Conservation (phyloP, 202 grass and related monocot species). For the Zoysia matrella region DNA sequence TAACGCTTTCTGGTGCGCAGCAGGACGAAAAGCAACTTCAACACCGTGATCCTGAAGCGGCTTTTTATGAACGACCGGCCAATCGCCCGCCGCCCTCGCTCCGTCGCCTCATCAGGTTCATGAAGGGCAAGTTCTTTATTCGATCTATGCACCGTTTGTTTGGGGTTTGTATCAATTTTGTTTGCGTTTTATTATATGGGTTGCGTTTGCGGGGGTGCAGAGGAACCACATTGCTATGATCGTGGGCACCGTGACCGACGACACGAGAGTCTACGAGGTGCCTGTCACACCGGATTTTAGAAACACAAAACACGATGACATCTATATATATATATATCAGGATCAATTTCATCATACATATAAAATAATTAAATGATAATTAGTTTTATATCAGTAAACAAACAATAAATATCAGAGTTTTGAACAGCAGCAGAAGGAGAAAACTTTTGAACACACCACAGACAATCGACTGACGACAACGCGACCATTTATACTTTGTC, state of each 20-base stretch:
- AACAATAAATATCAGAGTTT: too few relatives aligned
- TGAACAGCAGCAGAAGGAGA: too few relatives aligned
- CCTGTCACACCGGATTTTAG: too few relatives aligned
- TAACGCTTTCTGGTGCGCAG: constrained; percentile 85
- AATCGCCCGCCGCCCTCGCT: constrained; percentile 78
- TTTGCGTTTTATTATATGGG: constrained; percentile 7
- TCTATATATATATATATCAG: too few relatives aligned
- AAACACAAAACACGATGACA: too few relatives aligned
- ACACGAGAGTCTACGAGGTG: constrained; percentile 78
- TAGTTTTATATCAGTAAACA: too few relatives aligned
- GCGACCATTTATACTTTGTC: too few relatives aligned
- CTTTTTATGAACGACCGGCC: constrained; percentile 79
- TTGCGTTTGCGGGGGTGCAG: constrained; percentile 25
- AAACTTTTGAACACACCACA: too few relatives aligned
- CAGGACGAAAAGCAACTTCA: constrained; percentile 64
- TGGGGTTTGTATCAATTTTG: neutral
- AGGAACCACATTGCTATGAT: constrained; percentile 75
- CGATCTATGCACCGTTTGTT: neutral
- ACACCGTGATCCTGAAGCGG: constrained; percentile 74
- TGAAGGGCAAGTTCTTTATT: constrained; percentile 53
- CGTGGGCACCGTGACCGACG: constrained; percentile 69
- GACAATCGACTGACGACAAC: too few relatives aligned
- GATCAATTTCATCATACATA: too few relatives aligned
- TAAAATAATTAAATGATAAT: too few relatives aligned
- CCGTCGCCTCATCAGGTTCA: constrained; percentile 70